phyloP scores from a whole-genome alignment of 176 grass and related monocot species.

The Rhynchospora breviuscula region DNA sequence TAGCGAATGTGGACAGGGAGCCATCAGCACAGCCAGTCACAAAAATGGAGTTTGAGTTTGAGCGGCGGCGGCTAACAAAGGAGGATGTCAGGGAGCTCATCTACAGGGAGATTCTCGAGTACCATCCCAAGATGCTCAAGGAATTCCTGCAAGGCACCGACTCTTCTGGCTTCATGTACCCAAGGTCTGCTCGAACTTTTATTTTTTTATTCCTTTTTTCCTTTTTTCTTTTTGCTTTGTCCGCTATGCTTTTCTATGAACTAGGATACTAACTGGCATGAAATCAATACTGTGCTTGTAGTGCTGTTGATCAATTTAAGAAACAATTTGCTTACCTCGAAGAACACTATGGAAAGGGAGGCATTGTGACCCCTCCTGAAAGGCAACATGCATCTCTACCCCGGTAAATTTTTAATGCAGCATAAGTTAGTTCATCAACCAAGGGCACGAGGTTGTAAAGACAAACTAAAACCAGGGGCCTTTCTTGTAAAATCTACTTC shows the following conservation, averaged over 20 bases:
- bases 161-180: conserved; percentile 89
- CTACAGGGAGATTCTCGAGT: conserved; percentile 95
- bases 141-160: conserved; percentile 79
- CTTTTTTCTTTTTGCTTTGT: not conserved
- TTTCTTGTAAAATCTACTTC: not conserved
- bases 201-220: not conserved
- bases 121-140: conserved; percentile 86
- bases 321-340: conserved; percentile 92
- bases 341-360: conserved; percentile 86
- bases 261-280: no score
- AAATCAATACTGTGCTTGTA: conserved; percentile 26
- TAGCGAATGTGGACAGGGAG: conserved; percentile 84
- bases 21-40: conserved; percentile 80
- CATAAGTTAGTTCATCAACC: conserved; percentile 5
- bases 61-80: conserved; percentile 83
- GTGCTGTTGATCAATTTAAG: conserved; percentile 91
- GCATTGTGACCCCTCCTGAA: conserved; percentile 56
- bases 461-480: not conserved
- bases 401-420: conserved; percentile 35
- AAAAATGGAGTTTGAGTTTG: conserved; percentile 93
- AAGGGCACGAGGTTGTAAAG: not conserved
- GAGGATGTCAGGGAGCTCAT: conserved; percentile 95
- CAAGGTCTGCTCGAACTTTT: conserved; percentile 45
- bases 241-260: not conserved
- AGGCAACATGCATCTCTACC: conserved; percentile 95